Evolutionary conservation across 2,329 filamentous ascomycete genomes (phyloP).

Genomic region (Penicillium sp.): DNA sequence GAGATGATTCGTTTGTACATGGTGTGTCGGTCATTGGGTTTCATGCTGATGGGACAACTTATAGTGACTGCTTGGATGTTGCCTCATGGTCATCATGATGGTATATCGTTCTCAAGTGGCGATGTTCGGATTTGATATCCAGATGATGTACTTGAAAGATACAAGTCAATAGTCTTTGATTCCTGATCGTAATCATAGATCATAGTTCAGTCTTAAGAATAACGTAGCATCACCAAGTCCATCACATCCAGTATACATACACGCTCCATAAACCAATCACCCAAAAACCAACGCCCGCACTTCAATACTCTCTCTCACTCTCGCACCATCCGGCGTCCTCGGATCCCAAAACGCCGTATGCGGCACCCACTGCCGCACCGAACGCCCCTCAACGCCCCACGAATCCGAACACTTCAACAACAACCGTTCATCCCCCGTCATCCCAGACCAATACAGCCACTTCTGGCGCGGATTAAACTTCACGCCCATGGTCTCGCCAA

Average conservation of each 20-base stretch:
- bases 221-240: too few relatives aligned
- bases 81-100: slow-evolving; percentile 1
- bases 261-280: too few relatives aligned
- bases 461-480: slow-evolving; percentile 55
- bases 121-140: slow-evolving; percentile 8
- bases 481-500: slow-evolving; percentile 69
- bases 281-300: slow-evolving; percentile 81
- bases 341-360: slow-evolving; percentile 78
- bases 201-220: too few relatives aligned
- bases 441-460: slow-evolving; percentile 77
- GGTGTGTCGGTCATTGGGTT: too few relatives aligned
- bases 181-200: too few relatives aligned
- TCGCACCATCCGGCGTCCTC: slow-evolving; percentile 61
- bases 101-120: background rate
- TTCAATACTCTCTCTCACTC: slow-evolving; percentile 79
- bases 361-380: slow-evolving; percentile 48
- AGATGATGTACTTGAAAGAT: slow-evolving; percentile 7
- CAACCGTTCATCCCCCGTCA: slow-evolving; percentile 66
- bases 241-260: background rate
- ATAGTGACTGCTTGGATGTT: too few relatives aligned
- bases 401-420: slow-evolving; percentile 71
- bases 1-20: too few relatives aligned
- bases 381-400: slow-evolving; percentile 43
- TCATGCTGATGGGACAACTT: too few relatives aligned
- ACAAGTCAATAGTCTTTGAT: background rate